These are phyloP conservation scores for Forsythia viridissima DNA, from an alignment of 257 asterid genomes.

Conservation along the genomic window DNA sequence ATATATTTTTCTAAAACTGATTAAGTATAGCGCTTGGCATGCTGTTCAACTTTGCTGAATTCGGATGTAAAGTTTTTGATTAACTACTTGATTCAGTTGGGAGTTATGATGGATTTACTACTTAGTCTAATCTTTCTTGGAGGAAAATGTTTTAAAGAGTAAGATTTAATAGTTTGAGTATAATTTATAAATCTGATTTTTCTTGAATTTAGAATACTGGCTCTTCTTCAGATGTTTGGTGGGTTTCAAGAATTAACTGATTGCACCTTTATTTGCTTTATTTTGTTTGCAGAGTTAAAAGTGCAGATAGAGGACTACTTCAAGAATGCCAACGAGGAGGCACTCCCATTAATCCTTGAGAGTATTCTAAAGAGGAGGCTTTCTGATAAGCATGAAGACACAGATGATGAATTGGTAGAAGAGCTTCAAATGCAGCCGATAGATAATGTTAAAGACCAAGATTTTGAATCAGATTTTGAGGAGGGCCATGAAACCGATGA, in stretches of 20 bases:
- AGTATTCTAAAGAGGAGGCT: conserved; percentile 57
- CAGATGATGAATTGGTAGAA: conserved; percentile 65
- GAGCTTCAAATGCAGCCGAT: conserved; percentile 57
- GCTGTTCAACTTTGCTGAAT: background rate
- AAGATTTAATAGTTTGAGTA: conserved; percentile 1
- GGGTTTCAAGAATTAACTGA: conserved; percentile 2
- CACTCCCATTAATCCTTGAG: conserved; percentile 55
- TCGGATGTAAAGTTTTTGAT: background rate
- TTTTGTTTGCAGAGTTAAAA: conserved; percentile 58
- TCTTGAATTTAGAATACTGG: conserved; percentile 1
- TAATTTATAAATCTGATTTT: background rate
- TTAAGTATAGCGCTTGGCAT: background rate
- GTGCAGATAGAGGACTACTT: conserved; percentile 61
- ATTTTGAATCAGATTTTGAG: conserved; percentile 70
- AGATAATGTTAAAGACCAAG: conserved; percentile 53
- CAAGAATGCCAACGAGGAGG: conserved; percentile 55
- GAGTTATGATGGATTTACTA: background rate
- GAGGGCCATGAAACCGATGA: conserved; percentile 58
- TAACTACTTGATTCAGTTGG: background rate
- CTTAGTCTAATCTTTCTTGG: background rate
- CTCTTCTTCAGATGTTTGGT: background rate
- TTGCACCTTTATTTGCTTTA: conserved; percentile 5
- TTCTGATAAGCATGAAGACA: conserved; percentile 58
- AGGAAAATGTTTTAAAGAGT: conserved; percentile 4
- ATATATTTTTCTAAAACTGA: background rate